Evolutionary conservation across 257 asterid genomes (phyloP).

Genomic region (Haberlea rhodopensis): DNA sequence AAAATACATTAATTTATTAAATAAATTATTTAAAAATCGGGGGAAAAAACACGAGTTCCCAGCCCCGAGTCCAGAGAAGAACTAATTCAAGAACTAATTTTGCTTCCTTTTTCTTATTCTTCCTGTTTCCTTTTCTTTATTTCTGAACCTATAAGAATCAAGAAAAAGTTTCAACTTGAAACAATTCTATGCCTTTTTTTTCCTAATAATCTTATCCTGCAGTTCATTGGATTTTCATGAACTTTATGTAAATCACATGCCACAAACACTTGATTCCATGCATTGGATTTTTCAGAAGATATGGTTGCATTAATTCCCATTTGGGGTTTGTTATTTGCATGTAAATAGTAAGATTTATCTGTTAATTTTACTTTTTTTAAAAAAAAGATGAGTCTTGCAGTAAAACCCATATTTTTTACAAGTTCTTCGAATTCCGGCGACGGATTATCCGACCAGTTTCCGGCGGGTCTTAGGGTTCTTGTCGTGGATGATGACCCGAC

Average conservation of each 20-base stretch:
- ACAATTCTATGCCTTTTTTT: not conserved
- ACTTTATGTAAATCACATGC: constrained; percentile 14
- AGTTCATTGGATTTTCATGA: constrained; percentile 2
- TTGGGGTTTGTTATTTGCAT: constrained; percentile 7
- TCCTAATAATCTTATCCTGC: not conserved
- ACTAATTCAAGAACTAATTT: too few relatives aligned
- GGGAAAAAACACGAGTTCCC: too few relatives aligned
- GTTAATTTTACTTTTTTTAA: constrained; percentile 16
- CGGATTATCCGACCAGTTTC: constrained; percentile 42
- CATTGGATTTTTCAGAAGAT: too few relatives aligned
- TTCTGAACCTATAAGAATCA: not conserved
- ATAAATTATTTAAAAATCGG: too few relatives aligned
- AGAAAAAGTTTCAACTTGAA: constrained; percentile 6
- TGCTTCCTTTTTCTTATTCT: constrained; percentile 12
- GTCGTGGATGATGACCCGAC: constrained; percentile 52
- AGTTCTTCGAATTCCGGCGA: constrained; percentile 39
- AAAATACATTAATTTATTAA: too few relatives aligned
- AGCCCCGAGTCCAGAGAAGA: too few relatives aligned
- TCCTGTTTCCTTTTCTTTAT: constrained; percentile 13
- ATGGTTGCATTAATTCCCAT: too few relatives aligned
- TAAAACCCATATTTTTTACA: constrained; percentile 30
- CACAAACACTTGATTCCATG: too few relatives aligned
- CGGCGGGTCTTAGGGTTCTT: constrained; percentile 51
- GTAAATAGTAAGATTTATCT: constrained; percentile 4
- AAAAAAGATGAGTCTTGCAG: constrained; percentile 39